Evolutionary conservation across 83 land plant genomes (phyloP), one percentile per base, ranked within the genome.

Genomic region (Picea abies): DNA sequence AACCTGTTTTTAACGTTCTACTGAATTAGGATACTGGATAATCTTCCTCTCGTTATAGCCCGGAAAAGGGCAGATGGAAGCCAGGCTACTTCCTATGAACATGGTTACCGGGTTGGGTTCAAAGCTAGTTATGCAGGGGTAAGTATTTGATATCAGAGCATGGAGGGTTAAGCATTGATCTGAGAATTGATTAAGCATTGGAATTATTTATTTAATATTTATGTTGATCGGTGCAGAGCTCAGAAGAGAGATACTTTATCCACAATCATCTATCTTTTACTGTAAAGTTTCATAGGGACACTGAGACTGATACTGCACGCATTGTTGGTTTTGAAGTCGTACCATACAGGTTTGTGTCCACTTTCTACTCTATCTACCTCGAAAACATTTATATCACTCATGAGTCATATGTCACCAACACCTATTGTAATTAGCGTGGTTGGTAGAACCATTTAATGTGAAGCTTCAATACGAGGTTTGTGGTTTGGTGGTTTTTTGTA

Each of bases 241-340:
- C 90, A 63, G 96, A 96, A 22, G 92, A 90, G 78, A 97, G 90
- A 79, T 94, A 92, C 79, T 95, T 88, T 81, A 88, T 97, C 32
- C 82, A 90, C 83, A 97, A 97, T 68, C 99, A 97, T 88, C 83
- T 97, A 26, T 87, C 90, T 82, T 96, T 96, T 79, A 87, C 66
- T 37, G 97, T 97, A 75, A 91, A 90, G 89, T 97, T 83, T 72
- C 99, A 95, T 83, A 90, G 81, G 77, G 99, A 96, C 76, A 78
- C 63, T 17, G 94, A 86, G 37, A 81, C 93, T 83, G 94, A 88
- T 79, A 85, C 93, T 82, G 87, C 97, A 49, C 91, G 98, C 47
- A 96, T 97, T 90, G 98, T 97, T 82, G 99, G 99, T 67, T 97
- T 97, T 87, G 98, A 96, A 82, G 99, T 95, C 63, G 81, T 83